A percentile compares a stretch with the other conserved stretches of the same genome.
phyloP scores from a whole-genome alignment of 192 early-diverging fungal species.

The Pilaira anomala region DNA sequence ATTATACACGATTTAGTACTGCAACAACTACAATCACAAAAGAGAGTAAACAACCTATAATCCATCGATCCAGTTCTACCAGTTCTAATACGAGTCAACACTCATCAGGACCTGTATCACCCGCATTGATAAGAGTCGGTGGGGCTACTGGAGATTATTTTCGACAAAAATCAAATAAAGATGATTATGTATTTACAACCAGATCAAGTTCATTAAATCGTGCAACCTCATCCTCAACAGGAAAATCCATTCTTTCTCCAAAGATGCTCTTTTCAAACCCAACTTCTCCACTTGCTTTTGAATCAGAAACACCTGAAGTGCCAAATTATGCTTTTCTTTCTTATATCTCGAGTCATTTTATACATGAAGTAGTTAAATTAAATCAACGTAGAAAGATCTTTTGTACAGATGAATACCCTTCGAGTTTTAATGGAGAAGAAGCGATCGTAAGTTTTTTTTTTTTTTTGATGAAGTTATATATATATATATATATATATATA shows the following conservation, averaged over 20 bases:
- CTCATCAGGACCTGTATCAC: background rate
- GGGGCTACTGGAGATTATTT: background rate
- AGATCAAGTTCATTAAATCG: constrained; percentile 13
- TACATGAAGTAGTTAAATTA: constrained; percentile 1
- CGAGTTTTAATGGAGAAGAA: constrained; percentile 34
- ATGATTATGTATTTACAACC: constrained; percentile 6
- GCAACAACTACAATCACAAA: background rate
- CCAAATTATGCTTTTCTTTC: constrained; percentile 21
- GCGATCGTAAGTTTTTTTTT: constrained; percentile 23
- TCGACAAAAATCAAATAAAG: constrained; percentile 1
- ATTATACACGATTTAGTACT: constrained; percentile 8
- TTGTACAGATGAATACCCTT: constrained; percentile 24
- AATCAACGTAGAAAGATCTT: constrained; percentile 25
- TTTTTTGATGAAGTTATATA: too few relatives aligned
- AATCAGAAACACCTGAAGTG: background rate
- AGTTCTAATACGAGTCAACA: background rate
- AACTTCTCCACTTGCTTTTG: constrained; percentile 16
- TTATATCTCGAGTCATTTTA: constrained; percentile 5
- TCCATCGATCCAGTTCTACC: background rate
- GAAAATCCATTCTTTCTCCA: constrained; percentile 10
- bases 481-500: too few relatives aligned
- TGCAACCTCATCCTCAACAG: background rate
- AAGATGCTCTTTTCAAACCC: constrained; percentile 10
- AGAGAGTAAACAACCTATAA: too few relatives aligned
- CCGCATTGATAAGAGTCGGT: background rate